phyloP scores from a whole-genome alignment of 1,139 yeast species.

The Blastobotrys raffinosifermentans region DNA sequence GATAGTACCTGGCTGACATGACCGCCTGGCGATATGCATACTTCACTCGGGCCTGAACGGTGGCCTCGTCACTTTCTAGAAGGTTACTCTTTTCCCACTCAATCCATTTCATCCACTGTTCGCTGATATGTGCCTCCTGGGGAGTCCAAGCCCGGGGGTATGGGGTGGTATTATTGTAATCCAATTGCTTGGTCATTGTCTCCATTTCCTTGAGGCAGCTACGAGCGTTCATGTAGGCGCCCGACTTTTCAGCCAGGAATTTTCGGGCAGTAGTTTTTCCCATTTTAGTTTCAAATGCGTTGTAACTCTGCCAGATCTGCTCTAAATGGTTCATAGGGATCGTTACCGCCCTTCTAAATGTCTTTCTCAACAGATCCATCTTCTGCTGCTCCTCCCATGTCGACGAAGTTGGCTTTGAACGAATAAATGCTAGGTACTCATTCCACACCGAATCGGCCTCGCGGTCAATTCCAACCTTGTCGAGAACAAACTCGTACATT shows the following conservation, averaged over 20 bases:
- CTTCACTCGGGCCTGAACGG: constrained; percentile 54
- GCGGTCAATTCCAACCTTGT: constrained; percentile 72
- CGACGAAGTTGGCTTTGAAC: constrained; percentile 70
- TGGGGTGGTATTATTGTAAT: constrained; percentile 37
- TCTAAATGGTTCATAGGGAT: constrained; percentile 75
- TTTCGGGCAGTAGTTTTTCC: constrained; percentile 78
- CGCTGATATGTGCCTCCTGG: constrained; percentile 37
- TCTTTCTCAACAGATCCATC: constrained; percentile 67
- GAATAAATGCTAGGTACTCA: constrained; percentile 75
- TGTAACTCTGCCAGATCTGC: constrained; percentile 72
- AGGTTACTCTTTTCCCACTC: constrained; percentile 72
- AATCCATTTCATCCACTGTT: constrained; percentile 70
- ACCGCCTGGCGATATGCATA: constrained; percentile 72
- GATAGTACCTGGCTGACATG: constrained; percentile 58
- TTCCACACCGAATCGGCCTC: constrained; percentile 71
- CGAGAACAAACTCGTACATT: constrained; percentile 81
- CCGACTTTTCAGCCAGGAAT: constrained; percentile 74
- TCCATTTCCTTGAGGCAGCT: constrained; percentile 70
- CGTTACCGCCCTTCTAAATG: constrained; percentile 62
- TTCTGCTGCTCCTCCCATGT: constrained; percentile 87
- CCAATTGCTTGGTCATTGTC: constrained; percentile 46
- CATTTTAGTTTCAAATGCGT: constrained; percentile 74
- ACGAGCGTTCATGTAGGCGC: constrained; percentile 86
- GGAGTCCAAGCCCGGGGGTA: constrained; percentile 30
- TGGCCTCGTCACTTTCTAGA: constrained; percentile 47